phyloP scores from a whole-genome alignment of 768 basidiomycete species.

The Wakefieldia striispora region DNA sequence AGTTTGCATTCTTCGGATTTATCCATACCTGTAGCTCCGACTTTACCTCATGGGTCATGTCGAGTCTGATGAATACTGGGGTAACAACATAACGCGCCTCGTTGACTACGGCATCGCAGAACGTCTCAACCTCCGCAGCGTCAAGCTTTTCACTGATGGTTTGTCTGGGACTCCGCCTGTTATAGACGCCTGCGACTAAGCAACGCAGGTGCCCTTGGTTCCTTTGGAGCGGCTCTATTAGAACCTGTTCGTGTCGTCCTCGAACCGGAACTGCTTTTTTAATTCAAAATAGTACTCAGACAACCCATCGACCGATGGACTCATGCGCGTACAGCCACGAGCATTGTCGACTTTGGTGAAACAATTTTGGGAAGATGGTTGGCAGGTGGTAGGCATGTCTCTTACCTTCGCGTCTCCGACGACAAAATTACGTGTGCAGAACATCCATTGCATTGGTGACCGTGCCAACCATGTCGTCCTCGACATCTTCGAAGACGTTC shows the following conservation, averaged over 20 bases:
- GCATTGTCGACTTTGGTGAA: slow-evolving; percentile 52
- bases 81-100: slow-evolving; percentile 55
- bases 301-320: slow-evolving; percentile 65
- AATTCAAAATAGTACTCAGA: slow-evolving; percentile 58
- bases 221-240: slow-evolving; percentile 87
- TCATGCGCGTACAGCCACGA: slow-evolving; percentile 60
- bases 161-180: neutral
- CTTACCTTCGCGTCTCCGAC: neutral
- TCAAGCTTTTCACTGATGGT: slow-evolving; percentile 83
- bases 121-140: slow-evolving; percentile 56
- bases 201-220: slow-evolving; percentile 75
- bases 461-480: slow-evolving; percentile 81
- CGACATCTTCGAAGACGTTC: slow-evolving; percentile 73
- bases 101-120: slow-evolving; percentile 54
- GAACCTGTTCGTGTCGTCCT: slow-evolving; percentile 43
- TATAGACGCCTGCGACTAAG: neutral
- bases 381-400: slow-evolving; percentile 71
- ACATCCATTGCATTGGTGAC: slow-evolving; percentile 88
- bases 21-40: slow-evolving; percentile 42
- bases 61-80: slow-evolving; percentile 62
- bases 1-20: neutral
- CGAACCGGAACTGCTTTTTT: neutral
- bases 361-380: slow-evolving; percentile 67
- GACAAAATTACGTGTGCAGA: slow-evolving; percentile 44
- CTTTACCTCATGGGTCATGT: slow-evolving; percentile 60